Conservation (phyloP, 2,329 filamentous ascomycete genomes). For the Paecilomyces sp. region DNA sequence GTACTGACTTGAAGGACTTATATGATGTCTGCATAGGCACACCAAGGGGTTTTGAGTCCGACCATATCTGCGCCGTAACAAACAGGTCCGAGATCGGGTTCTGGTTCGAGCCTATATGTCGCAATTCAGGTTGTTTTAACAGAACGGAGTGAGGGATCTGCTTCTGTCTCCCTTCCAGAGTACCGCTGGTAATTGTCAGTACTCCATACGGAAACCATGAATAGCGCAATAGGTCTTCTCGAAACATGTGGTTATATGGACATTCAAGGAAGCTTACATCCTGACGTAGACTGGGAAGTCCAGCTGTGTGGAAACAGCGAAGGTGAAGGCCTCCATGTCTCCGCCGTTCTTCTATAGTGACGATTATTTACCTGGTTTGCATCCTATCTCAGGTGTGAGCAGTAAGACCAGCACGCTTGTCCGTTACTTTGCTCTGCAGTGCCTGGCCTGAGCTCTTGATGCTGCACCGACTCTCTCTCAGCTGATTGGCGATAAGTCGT, state of each 20-base stretch:
- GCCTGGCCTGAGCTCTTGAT: neutral
- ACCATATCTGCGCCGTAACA: conserved; percentile 88
- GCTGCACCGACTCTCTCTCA: neutral
- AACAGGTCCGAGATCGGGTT: conserved; percentile 83
- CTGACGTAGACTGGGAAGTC: conserved; percentile 61
- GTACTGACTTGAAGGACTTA: conserved; percentile 69
- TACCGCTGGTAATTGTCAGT: conserved; percentile 46
- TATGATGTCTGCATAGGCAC: conserved; percentile 90
- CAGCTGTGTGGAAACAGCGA: conserved; percentile 81
- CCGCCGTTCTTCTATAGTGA: conserved; percentile 8
- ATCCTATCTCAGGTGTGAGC: neutral
- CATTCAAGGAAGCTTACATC: conserved; percentile 40
- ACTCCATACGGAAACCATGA: neutral
- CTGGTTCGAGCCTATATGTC: conserved; percentile 80
- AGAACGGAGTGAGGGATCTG: conserved; percentile 70
- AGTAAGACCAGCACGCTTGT: neutral
- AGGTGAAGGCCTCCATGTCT: conserved; percentile 89
- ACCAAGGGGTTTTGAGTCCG: conserved; percentile 88
- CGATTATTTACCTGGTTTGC: neutral
- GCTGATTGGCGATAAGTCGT: neutral
- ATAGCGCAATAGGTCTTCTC: neutral
- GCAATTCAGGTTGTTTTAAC: conserved; percentile 68
- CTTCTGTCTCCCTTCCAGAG: conserved; percentile 70
- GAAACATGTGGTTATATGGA: neutral
- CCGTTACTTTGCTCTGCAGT: neutral